A percentile compares a stretch with the other conserved stretches of the same genome.
phyloP scores from a whole-genome alignment of 768 basidiomycete species.

The Mrakia blollopis region DNA sequence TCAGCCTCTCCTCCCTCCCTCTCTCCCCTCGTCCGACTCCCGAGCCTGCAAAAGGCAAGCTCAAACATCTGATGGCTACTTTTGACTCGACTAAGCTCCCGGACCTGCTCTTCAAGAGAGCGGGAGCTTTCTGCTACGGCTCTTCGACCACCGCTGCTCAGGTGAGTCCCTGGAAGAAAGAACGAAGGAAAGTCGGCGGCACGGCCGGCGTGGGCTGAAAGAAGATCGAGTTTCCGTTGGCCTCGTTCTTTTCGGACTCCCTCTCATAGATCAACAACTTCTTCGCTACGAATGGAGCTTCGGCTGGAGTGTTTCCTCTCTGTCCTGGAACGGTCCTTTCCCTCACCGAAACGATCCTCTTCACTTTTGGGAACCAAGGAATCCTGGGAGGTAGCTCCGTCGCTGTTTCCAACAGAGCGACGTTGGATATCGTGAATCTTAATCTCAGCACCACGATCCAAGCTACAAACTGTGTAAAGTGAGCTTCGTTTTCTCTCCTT shows the following conservation, averaged over 20 bases:
- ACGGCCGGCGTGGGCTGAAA: too few species aligned
- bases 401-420: background rate
- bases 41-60: background rate
- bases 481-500: background rate
- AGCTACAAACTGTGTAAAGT: conserved; percentile 2
- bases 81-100: background rate
- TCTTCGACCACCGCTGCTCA: background rate
- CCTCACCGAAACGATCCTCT: conserved; percentile 6
- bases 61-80: background rate
- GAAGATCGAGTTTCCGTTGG: too few species aligned
- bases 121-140: background rate
- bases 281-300: background rate
- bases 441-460: background rate
- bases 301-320: conserved; percentile 8
- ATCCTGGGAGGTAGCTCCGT: background rate
- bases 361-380: background rate
- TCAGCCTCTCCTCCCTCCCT: background rate
- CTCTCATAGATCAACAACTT: conserved; percentile 4
- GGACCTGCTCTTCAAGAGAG: background rate
- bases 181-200: too few species aligned
- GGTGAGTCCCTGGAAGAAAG: too few species aligned
- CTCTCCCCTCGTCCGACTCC: background rate
- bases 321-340: background rate
- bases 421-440: background rate
- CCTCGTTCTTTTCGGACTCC: too few species aligned